These are phyloP conservation scores for Chaetomium sp. DNA, from an alignment of 2,329 filamentous ascomycete species.

Conservation along the genomic window DNA sequence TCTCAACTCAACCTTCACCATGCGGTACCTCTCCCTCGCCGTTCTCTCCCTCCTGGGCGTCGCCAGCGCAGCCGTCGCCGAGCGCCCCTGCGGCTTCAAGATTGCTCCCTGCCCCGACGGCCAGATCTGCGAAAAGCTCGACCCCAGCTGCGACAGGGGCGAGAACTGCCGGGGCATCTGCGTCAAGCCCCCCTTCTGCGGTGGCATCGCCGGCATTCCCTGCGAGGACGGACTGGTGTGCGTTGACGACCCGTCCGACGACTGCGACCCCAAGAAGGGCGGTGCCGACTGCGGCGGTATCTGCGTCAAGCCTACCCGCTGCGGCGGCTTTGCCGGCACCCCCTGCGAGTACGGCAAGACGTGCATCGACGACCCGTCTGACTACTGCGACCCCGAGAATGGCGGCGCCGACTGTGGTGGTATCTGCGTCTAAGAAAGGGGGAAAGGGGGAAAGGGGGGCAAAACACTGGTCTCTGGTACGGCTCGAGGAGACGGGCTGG, in stretches of 20 bases:
- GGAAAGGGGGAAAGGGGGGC: background rate
- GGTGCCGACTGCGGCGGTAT: conserved; percentile 38
- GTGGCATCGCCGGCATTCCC: conserved; percentile 31
- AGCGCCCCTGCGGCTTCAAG: conserved; percentile 33
- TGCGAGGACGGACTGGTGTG: conserved; percentile 33
- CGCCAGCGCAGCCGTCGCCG: conserved; percentile 8
- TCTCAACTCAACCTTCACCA: conserved; percentile 2
- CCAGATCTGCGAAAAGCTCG: conserved; percentile 26
- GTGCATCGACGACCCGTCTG: conserved; percentile 48
- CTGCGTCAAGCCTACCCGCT: conserved; percentile 37
- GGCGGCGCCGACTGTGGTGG: conserved; percentile 49
- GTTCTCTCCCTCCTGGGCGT: conserved; percentile 22
- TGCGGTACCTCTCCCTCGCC: conserved; percentile 23
- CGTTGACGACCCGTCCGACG: conserved; percentile 38
- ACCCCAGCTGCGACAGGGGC: conserved; percentile 29
- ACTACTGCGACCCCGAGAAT: conserved; percentile 44
- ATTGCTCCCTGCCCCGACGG: conserved; percentile 31
- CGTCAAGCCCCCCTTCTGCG: conserved; percentile 30
- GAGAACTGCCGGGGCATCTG: conserved; percentile 33
- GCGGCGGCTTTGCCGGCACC: conserved; percentile 46
- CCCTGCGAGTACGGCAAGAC: conserved; percentile 40
- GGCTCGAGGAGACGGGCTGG: background rate
- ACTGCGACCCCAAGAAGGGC: conserved; percentile 9
- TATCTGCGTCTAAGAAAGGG: conserved; percentile 40
- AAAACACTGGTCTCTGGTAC: too few relatives aligned